phyloP scores from a whole-genome alignment of 306 rosid species.

The Corylus americana region DNA sequence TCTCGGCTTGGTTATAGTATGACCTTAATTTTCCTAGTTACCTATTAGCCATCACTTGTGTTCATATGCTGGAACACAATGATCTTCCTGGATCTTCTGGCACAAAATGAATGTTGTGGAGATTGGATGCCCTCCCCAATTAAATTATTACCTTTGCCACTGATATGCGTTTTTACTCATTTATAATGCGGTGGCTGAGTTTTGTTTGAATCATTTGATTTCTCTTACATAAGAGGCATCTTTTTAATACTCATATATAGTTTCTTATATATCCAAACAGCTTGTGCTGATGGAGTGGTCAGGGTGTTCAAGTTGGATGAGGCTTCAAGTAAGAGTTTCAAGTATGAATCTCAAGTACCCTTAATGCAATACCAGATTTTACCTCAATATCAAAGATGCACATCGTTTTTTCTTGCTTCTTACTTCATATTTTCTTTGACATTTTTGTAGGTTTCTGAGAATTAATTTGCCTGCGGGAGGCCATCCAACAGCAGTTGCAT shows the following conservation, averaged over 20 bases:
- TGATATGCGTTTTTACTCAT: neutral
- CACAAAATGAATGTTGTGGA: neutral
- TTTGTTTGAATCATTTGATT: constrained; percentile 13
- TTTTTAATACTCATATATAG: constrained; percentile 13
- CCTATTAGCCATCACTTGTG: neutral
- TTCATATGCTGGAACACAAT: neutral
- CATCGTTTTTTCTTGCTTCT: constrained; percentile 20
- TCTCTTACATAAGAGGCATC: constrained; percentile 3
- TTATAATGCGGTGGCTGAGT: neutral
- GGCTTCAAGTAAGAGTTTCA: constrained; percentile 94
- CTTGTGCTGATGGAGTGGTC: constrained; percentile 93
- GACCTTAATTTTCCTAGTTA: neutral
- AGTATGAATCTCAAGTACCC: constrained; percentile 50
- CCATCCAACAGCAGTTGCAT: constrained; percentile 77
- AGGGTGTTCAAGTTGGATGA: constrained; percentile 95
- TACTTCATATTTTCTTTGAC: constrained; percentile 18
- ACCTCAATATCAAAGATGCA: constrained; percentile 24
- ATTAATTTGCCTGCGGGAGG: constrained; percentile 90
- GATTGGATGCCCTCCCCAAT: neutral
- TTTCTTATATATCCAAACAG: constrained; percentile 46
- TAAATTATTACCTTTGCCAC: neutral
- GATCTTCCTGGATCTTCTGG: neutral
- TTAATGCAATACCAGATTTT: constrained; percentile 7
- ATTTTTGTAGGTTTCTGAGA: constrained; percentile 69
- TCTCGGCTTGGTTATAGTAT: neutral